These are phyloP conservation scores for Chloranthus sessilifolius DNA, from an alignment of 164 flowering plant species.

Conservation along the genomic window DNA sequence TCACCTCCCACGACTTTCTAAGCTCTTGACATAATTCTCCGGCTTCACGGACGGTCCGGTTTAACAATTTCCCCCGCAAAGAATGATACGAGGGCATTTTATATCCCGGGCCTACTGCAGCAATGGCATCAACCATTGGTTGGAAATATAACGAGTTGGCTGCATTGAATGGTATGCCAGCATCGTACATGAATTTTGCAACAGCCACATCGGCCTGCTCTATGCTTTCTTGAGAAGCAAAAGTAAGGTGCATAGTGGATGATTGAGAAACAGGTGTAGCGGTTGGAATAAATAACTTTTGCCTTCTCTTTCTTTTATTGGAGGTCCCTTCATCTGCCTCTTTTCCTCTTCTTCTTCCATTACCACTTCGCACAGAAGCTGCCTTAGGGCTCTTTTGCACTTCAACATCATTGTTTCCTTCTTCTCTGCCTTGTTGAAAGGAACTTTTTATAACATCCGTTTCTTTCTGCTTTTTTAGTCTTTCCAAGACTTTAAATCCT, in stretches of 20 bases:
- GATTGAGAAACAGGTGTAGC: constrained; percentile 29
- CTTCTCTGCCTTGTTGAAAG: constrained; percentile 17
- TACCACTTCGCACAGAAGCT: constrained; percentile 4
- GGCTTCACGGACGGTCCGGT: constrained; percentile 25
- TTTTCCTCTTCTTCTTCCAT: constrained; percentile 23
- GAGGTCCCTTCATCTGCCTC: constrained; percentile 19
- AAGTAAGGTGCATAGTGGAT: constrained; percentile 16
- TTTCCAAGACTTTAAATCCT: constrained; percentile 33
- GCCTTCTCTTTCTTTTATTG: constrained; percentile 22
- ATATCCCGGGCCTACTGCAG: constrained; percentile 41
- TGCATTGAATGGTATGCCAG: constrained; percentile 33
- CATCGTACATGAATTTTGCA: constrained; percentile 39
- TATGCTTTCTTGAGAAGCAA: constrained; percentile 29
- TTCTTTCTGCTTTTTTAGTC: constrained; percentile 33
- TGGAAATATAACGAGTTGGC: constrained; percentile 36
- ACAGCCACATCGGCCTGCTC: constrained; percentile 41
- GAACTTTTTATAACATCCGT: constrained; percentile 13
- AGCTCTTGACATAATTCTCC: constrained; percentile 25
- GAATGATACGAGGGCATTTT: constrained; percentile 36
- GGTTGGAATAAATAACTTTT: constrained; percentile 14
- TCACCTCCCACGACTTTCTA: constrained; percentile 35
- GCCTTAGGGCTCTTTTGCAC: constrained; percentile 7
- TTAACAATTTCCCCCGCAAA: constrained; percentile 29
- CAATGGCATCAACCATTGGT: constrained; percentile 43
- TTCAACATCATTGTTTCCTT: constrained; percentile 12